These are phyloP conservation scores for Taphrina deformans DNA, from an alignment of 1,139 yeast species.

Conservation along the genomic window DNA sequence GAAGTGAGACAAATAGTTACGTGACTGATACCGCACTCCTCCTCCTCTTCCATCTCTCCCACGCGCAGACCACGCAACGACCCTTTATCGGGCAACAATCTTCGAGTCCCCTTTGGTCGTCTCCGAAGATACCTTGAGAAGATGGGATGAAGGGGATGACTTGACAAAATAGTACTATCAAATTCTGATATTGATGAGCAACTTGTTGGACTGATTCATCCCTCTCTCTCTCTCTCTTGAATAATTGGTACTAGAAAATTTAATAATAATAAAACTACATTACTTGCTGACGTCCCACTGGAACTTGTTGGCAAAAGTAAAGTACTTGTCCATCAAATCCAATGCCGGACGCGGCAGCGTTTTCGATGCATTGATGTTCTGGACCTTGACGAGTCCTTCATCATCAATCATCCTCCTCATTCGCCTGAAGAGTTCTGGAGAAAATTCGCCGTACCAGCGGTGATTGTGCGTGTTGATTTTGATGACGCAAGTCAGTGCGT, in stretches of 20 bases:
- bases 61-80: neutral
- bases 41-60: neutral
- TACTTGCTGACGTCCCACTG: slow-evolving; percentile 36
- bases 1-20: slow-evolving; percentile 20
- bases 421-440: slow-evolving; percentile 16
- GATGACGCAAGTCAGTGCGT: slow-evolving; percentile 68
- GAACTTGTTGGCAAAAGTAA: slow-evolving; percentile 37
- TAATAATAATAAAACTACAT: neutral
- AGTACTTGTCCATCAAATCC: slow-evolving; percentile 38
- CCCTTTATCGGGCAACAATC: neutral
- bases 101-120: slow-evolving; percentile 1
- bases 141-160: slow-evolving; percentile 8
- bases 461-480: slow-evolving; percentile 91
- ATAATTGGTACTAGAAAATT: neutral
- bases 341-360: slow-evolving; percentile 38
- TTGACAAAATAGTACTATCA: slow-evolving; percentile 16
- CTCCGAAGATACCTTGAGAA: neutral
- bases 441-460: slow-evolving; percentile 82
- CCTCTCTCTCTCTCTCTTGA: neutral
- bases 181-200: slow-evolving; percentile 21
- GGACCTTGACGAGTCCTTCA: slow-evolving; percentile 37
- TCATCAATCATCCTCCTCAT: slow-evolving; percentile 33
- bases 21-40: neutral
- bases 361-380: slow-evolving; percentile 39
- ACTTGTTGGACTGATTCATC: slow-evolving; percentile 15